Percentiles rank a stretch among this genome's conserved stretches.
Conservation (phyloP, 2,329 filamentous ascomycete species). For the Claviceps pusilla region DNA sequence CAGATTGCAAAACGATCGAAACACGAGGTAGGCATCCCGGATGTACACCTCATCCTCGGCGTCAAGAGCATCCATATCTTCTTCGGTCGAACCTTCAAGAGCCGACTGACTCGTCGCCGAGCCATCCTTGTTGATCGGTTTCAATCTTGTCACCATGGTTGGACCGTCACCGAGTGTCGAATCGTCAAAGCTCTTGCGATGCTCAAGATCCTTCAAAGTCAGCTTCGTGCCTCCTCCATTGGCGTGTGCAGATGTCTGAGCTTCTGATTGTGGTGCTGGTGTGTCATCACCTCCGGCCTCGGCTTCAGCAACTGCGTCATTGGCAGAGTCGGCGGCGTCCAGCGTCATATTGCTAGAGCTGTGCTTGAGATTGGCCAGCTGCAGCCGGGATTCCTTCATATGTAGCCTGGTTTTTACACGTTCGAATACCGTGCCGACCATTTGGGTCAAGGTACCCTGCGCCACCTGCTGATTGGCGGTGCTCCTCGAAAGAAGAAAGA, state of each 20-base stretch:
- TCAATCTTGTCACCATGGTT: conserved; percentile 50
- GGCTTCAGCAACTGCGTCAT: conserved; percentile 24
- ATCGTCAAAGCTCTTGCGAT: conserved; percentile 54
- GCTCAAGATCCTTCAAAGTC: conserved; percentile 51
- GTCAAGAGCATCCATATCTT: conserved; percentile 45
- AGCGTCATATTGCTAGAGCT: conserved; percentile 38
- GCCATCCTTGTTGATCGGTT: conserved; percentile 26
- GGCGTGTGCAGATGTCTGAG: conserved; percentile 14
- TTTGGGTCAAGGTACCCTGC: conserved; percentile 91
- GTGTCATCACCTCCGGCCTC: conserved; percentile 20
- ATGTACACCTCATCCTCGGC: conserved; percentile 91
- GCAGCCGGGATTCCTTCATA: conserved; percentile 67
- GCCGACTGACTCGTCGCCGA: conserved; percentile 36
- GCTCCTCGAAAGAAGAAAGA: conserved; percentile 88
- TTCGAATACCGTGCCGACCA: conserved; percentile 97
- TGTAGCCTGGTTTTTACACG: conserved; percentile 75
- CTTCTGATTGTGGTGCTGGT: conserved; percentile 17
- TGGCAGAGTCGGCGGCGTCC: conserved; percentile 28
- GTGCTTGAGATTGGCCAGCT: conserved; percentile 35
- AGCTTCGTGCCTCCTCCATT: conserved; percentile 37
- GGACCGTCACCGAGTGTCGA: conserved; percentile 51
- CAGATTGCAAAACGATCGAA: conserved; percentile 92
- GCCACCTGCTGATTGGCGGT: conserved; percentile 93
- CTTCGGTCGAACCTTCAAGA: conserved; percentile 38
- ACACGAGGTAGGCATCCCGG: conserved; percentile 91